A percentile compares a stretch with the other conserved stretches of the same genome.
These are phyloP conservation scores for Pseudogymnoascus sp. DNA, from an alignment of 2,329 filamentous ascomycete genomes.

Conservation along the genomic window DNA sequence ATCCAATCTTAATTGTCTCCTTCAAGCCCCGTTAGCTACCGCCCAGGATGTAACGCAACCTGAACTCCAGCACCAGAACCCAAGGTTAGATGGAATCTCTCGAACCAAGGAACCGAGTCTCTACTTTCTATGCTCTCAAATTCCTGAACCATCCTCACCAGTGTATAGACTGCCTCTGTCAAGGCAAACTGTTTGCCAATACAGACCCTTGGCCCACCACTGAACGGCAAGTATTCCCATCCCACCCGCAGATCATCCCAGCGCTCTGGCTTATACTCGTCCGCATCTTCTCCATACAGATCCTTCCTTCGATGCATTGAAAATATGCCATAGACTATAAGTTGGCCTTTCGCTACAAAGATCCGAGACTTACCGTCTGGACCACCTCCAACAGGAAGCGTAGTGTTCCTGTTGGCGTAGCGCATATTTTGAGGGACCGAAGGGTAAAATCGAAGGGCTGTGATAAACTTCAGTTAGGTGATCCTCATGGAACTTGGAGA, in stretches of 20 bases:
- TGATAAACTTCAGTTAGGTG: conserved; percentile 21
- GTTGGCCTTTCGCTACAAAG: conserved; percentile 24
- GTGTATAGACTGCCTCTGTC: conserved; percentile 19
- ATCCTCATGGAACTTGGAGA: conserved; percentile 6
- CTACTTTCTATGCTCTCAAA: too few relatives aligned
- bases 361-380: conserved; percentile 26
- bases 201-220: conserved; percentile 13
- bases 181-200: conserved; percentile 39
- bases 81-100: too few relatives aligned
- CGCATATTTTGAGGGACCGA: conserved; percentile 46
- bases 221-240: conserved; percentile 16
- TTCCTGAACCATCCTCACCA: conserved; percentile 17
- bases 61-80: too few relatives aligned
- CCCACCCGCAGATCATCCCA: conserved; percentile 14
- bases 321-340: conserved; percentile 11
- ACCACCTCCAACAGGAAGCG: conserved; percentile 30
- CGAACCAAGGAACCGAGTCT: too few relatives aligned
- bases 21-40: too few relatives aligned
- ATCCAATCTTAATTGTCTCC: too few relatives aligned
- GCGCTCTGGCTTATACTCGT: conserved; percentile 19
- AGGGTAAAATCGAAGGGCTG: conserved; percentile 35
- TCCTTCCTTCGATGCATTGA: conserved; percentile 33
- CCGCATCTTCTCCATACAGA: conserved; percentile 19
- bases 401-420: conserved; percentile 37
- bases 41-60: too few relatives aligned